Conservation (phyloP, 371 early-diverging fungal species). For the Mycotypha africana region DNA sequence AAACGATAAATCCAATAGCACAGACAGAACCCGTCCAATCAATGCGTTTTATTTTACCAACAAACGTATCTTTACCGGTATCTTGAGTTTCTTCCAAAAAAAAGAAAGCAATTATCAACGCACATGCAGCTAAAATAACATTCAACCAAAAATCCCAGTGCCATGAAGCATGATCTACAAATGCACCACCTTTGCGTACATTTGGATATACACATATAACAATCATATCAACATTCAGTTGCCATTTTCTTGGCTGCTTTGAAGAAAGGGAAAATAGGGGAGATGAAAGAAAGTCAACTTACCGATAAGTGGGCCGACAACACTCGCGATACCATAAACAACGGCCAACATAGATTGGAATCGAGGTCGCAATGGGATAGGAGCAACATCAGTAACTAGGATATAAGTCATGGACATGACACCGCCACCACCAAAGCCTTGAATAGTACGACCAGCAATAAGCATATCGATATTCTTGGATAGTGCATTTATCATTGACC, state of each 20-base stretch:
- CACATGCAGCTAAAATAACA: conserved; percentile 62
- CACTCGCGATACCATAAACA: conserved; percentile 67
- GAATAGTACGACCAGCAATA: conserved; percentile 64
- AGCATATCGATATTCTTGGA: conserved; percentile 51
- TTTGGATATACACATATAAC: too few relatives aligned
- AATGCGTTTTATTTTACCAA: conserved; percentile 55
- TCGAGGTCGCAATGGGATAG: conserved; percentile 60
- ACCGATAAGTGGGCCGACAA: conserved; percentile 61
- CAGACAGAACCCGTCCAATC: conserved; percentile 56
- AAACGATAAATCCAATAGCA: conserved; percentile 29
- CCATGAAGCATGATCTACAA: conserved; percentile 61
- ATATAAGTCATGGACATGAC: conserved; percentile 65
- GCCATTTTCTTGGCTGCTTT: too few relatives aligned
- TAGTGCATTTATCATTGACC: conserved; percentile 50
- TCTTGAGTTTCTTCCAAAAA: conserved; percentile 44
- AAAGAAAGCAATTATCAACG: conserved; percentile 44
- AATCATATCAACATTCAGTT: conserved; percentile 16
- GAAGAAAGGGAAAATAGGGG: not conserved
- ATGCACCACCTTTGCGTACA: conserved; percentile 76
- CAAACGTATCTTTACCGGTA: conserved; percentile 26
- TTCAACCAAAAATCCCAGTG: conserved; percentile 75
- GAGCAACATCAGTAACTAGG: conserved; percentile 71
- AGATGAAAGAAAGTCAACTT: too few relatives aligned
- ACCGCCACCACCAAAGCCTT: conserved; percentile 71
- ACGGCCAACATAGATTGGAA: conserved; percentile 56